These are phyloP conservation scores for Suillus variegatus DNA, from an alignment of 768 basidiomycete species.

Conservation along the genomic window DNA sequence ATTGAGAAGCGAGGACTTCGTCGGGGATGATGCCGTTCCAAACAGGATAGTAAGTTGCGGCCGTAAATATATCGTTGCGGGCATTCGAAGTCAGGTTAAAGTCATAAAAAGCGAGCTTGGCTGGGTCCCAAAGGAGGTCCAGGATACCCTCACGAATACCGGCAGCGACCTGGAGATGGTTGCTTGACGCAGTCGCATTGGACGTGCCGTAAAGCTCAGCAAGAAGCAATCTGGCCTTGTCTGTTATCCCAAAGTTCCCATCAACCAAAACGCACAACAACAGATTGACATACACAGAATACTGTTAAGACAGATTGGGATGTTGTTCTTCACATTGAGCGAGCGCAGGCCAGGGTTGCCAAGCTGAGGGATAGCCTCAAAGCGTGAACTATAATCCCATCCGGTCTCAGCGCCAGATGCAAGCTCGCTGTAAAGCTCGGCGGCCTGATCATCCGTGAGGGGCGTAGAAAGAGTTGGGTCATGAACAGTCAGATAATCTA, in stretches of 20 bases:
- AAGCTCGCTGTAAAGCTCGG: conserved; percentile 80
- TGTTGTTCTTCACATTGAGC: conserved; percentile 66
- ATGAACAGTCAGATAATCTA: conserved; percentile 81
- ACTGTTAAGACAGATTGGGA: conserved; percentile 82
- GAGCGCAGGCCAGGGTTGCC: conserved; percentile 61
- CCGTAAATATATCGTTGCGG: conserved; percentile 67
- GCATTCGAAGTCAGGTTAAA: conserved; percentile 74
- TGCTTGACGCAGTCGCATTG: conserved; percentile 42
- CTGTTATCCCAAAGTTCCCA: conserved; percentile 34
- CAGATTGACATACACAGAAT: conserved; percentile 65
- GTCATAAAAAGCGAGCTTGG: conserved; percentile 89
- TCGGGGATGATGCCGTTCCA: conserved; percentile 87
- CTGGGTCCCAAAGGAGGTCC: conserved; percentile 84
- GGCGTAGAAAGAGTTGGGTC: conserved; percentile 55
- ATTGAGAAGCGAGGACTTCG: conserved; percentile 57
- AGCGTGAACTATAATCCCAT: conserved; percentile 45
- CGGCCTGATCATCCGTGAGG: conserved; percentile 59
- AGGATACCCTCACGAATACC: conserved; percentile 68
- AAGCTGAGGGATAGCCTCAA: conserved; percentile 34
- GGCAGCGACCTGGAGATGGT: conserved; percentile 58
- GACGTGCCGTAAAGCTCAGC: conserved; percentile 59
- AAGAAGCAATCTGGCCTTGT: conserved; percentile 62
- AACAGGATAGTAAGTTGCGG: conserved; percentile 79
- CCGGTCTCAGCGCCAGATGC: conserved; percentile 88
- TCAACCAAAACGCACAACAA: conserved; percentile 11